Conservation (phyloP, 805 yeast genomes). For the Yueomyces sinensis region DNA sequence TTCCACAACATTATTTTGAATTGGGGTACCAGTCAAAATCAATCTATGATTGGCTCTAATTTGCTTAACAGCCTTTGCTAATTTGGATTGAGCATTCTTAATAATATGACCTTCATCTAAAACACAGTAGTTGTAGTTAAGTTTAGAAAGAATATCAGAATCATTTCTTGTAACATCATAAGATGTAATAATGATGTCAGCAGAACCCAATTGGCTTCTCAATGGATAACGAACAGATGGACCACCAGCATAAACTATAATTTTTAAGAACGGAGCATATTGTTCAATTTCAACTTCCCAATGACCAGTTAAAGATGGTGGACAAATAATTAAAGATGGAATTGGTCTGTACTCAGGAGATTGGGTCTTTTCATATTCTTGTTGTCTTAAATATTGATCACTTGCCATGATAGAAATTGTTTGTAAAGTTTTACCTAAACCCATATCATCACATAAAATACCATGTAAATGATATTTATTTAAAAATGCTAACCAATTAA, state of each 20-base stretch:
- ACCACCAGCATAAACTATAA: slow-evolving; percentile 85
- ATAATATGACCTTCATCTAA: slow-evolving; percentile 97
- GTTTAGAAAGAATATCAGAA: slow-evolving; percentile 41
- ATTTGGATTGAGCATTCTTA: slow-evolving; percentile 78
- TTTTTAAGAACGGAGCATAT: slow-evolving; percentile 77
- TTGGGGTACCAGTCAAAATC: slow-evolving; percentile 92
- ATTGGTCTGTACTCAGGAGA: slow-evolving; percentile 57
- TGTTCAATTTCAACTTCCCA: slow-evolving; percentile 94
- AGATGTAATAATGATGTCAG: slow-evolving; percentile 87
- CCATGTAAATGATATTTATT: slow-evolving; percentile 95
- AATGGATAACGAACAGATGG: slow-evolving; percentile 57
- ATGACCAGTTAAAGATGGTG: slow-evolving; percentile 96
- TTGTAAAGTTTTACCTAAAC: slow-evolving; percentile 92
- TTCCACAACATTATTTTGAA: slow-evolving; percentile 92
- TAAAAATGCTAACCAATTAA: slow-evolving; percentile 92
- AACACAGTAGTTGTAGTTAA: slow-evolving; percentile 85
- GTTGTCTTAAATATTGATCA: slow-evolving; percentile 78
- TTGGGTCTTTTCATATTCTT: slow-evolving; percentile 45
- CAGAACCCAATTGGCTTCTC: slow-evolving; percentile 35
- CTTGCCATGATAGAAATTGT: slow-evolving; percentile 95
- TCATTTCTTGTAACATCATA: slow-evolving; percentile 96
- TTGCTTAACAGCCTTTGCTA: slow-evolving; percentile 77
- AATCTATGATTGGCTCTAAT: slow-evolving; percentile 80
- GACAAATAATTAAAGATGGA: slow-evolving; percentile 84
- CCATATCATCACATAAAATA: slow-evolving; percentile 98